Base-by-base conservation (phyloP, 352 stramenopile species). In the Blastocystis hominis region DNA sequence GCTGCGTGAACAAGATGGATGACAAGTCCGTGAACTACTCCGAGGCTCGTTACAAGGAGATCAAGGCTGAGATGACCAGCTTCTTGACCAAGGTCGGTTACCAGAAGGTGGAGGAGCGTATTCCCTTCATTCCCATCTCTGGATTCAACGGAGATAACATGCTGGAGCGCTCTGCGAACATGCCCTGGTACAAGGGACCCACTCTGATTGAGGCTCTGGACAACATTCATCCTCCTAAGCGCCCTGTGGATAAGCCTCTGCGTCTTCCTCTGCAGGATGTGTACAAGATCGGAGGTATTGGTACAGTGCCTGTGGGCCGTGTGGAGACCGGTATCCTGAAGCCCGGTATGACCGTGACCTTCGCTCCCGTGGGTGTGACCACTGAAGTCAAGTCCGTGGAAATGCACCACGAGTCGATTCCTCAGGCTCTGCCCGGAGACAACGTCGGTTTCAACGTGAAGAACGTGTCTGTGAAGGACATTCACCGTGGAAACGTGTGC, bases 381-480 rank as follows among this genome's bases (percentile, higher is more conserved):
- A 95, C 94, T 38, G 93, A 97, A 91, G 94, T 98, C 34, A 95
- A 96, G 91, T 97, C 95, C 10, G 92, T 98, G 42, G 95, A 98
- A 91, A 96, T 97, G 91, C 95, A 98, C 91, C 95, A 98, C 91
- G 92, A 96, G 89, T 91, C 91, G n/a, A 86, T 98, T 9, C 47
- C 90, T 3, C 93, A 98, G 90, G 96, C 95, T 78, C 63, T 93
- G 20, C 93, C 96, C 17, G 95, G 96, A 89, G 94, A 97, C 89
- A 97, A 97, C 89, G 94, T 99, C 70, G 95, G 96, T 81, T 98
- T 99, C 91, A 97, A 97, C 90, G 92, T 98, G 40, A 98, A 98
- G 91, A 97, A 97, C 90, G 90, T 98, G 46, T 93, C 92, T 3
- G 91, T 97, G 2, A 96, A 97, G 91, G 95, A 98, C 66, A 91